Evolutionary conservation across 2,329 filamentous ascomycete species (phyloP).

Genomic region (Fusarium paranaense): DNA sequence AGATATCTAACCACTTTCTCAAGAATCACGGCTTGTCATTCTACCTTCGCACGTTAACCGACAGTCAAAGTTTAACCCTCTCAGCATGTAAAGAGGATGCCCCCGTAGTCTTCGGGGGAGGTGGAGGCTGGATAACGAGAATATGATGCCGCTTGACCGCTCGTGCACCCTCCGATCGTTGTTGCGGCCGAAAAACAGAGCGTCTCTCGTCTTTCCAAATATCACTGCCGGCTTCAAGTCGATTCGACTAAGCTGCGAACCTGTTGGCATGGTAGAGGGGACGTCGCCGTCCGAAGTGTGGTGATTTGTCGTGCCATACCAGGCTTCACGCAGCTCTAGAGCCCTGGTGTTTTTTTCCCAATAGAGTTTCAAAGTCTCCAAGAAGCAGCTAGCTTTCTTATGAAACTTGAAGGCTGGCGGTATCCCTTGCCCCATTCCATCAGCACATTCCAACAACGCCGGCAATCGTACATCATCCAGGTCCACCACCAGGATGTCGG

Average conservation of each 20-base stretch:
- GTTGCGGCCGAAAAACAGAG: not conserved
- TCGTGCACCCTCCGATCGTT: not conserved
- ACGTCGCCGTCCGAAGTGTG: not conserved
- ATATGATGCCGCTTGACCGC: not conserved
- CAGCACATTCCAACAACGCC: not conserved
- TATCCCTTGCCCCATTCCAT: not conserved
- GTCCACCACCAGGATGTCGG: not conserved
- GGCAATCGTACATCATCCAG: constrained; percentile 13
- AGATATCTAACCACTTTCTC: not conserved
- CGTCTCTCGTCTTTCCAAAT: not conserved
- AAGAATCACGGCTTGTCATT: not conserved
- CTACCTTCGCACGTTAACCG: not conserved
- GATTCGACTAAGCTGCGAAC: not conserved
- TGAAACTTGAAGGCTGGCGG: not conserved
- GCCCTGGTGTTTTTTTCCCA: not conserved
- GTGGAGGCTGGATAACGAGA: not conserved
- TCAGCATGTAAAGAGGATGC: no score
- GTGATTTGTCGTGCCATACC: not conserved
- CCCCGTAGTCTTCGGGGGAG: not conserved
- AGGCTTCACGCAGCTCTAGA: not conserved
- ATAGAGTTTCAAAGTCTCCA: not conserved
- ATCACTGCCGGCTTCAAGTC: constrained; percentile 2
- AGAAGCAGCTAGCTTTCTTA: not conserved
- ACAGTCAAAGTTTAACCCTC: not conserved
- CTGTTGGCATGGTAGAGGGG: not conserved